These are phyloP conservation scores for Apostasia shenzhenica DNA, from an alignment of 106 monocot species.

Conservation along the genomic window DNA sequence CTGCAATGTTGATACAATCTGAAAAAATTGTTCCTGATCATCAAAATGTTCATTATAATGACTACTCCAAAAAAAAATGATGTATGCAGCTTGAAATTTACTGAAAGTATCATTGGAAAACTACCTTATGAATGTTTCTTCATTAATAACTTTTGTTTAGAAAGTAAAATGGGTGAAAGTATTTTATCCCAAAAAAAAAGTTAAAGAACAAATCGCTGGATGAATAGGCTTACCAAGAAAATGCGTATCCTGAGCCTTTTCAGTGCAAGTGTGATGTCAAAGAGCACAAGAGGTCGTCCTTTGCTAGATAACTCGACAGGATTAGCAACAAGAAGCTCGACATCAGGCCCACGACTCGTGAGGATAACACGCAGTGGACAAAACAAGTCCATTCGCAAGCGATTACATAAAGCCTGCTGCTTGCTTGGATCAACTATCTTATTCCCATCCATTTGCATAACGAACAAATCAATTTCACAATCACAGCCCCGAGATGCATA, in stretches of 20 bases:
- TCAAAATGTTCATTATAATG: too few species aligned
- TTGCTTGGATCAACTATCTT: constrained; percentile 61
- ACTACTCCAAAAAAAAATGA: too few species aligned
- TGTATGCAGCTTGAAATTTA: too few species aligned
- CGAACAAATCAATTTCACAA: constrained; percentile 74
- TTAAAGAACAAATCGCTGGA: too few species aligned
- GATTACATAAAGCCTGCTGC: constrained; percentile 50
- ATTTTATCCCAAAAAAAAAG: too few species aligned
- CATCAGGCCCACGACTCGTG: constrained; percentile 68
- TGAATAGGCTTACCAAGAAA: constrained; percentile 43
- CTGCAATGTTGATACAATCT: too few species aligned
- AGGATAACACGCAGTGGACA: constrained; percentile 54
- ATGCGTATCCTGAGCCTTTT: constrained; percentile 58
- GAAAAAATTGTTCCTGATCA: too few species aligned
- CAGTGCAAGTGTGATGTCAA: constrained; percentile 84
- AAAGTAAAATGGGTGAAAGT: too few species aligned
- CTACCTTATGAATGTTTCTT: too few species aligned
- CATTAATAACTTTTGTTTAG: too few species aligned
- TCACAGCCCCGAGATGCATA: constrained; percentile 28
- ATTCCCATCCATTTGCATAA: constrained; percentile 70
- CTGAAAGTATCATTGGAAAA: too few species aligned
- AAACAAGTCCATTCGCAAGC: constrained; percentile 55
- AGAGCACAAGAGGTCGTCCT: constrained; percentile 80
- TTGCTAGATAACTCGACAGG: constrained; percentile 77
- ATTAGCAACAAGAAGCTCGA: constrained; percentile 81